Evolutionary conservation across 148 eudicot genomes (phyloP), one percentile per base, ranked within the genome.

Genomic region (Silene conica): DNA sequence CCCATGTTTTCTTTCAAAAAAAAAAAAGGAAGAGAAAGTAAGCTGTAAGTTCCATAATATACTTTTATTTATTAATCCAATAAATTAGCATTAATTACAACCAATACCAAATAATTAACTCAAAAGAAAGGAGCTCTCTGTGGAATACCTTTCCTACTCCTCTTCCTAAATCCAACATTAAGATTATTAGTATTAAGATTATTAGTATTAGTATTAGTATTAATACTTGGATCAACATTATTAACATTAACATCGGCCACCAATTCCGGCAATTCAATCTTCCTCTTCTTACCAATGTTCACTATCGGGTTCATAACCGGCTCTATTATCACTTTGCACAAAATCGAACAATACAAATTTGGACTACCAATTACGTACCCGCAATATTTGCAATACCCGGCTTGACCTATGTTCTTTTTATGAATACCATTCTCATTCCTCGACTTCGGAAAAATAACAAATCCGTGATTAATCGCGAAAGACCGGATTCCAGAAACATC

Each of bases 131-230:
- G 70, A 41, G 70, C 54, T 19, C 70, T 67, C 2, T n/a, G 26
- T 41, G 70, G 70, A 6, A 18, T 41, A 67, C 70, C 54, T 23
- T 67, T 67, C 10, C 70, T 67, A 6, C 70, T 38, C 70, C 70
- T 67, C 70, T 43, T 67, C 70, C 70, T 41, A 19, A 67, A 41
- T 7, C 54, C 26, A 38, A 19, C 23, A 11, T n/a, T 41, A 15
- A 18, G 1, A 34, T 31, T 13, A 45, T 8, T 6, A 66, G n/a
- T 10, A 66, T 41, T 38, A 18, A 26, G n/a, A n/a, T 38, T 0
- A 31, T 31, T 13, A 45, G 31, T 3, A 28, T 28, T 28, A 28
- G 31, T 1, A 28, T 8, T 1, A 65, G n/a, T 13, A 65, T n/a
- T n/a, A 18, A 38, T 2, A 1, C 21, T 10, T 1, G 13, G 55